Percentiles rank a stretch among this genome's conserved stretches.
phyloP scores from a whole-genome alignment of 495 filamentous ascomycete genomes.

The Penicillium antarcticum region DNA sequence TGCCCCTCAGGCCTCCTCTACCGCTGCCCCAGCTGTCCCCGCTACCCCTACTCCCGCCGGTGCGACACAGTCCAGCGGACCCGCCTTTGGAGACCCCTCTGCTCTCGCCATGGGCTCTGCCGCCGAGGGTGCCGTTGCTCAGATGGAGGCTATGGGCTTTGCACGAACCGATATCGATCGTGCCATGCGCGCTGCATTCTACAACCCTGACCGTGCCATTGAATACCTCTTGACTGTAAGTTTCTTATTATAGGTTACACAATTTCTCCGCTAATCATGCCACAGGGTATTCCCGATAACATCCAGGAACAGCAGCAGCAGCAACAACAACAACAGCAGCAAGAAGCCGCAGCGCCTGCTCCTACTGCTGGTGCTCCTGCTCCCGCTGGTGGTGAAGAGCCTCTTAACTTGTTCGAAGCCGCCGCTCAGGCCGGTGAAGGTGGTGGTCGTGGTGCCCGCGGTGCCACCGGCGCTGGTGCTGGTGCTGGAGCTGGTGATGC shows the following conservation, averaged over 20 bases:
- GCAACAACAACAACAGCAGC: constrained; percentile 20
- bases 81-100: constrained; percentile 69
- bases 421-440: constrained; percentile 71
- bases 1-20: constrained; percentile 59
- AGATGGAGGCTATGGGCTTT: constrained; percentile 98
- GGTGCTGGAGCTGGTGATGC: constrained; percentile 54
- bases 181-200: constrained; percentile 93
- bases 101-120: constrained; percentile 80
- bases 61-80: constrained; percentile 35
- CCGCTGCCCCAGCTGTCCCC: constrained; percentile 57
- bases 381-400: constrained; percentile 55
- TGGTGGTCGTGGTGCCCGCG: constrained; percentile 47
- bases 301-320: constrained; percentile 63
- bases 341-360: constrained; percentile 24
- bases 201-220: constrained; percentile 94
- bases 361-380: constrained; percentile 35
- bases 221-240: constrained; percentile 89
- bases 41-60: constrained; percentile 64
- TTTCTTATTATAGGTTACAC: constrained; percentile 1
- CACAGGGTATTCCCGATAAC: constrained; percentile 84
- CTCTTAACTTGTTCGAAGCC: constrained; percentile 91
- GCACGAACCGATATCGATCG: constrained; percentile 78
- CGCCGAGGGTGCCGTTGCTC: constrained; percentile 79
- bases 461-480: constrained; percentile 45
- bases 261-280: constrained; percentile 7